Conservation (phyloP, 1,284 basidiomycete genomes). For the Sporisorium graminicola region DNA sequence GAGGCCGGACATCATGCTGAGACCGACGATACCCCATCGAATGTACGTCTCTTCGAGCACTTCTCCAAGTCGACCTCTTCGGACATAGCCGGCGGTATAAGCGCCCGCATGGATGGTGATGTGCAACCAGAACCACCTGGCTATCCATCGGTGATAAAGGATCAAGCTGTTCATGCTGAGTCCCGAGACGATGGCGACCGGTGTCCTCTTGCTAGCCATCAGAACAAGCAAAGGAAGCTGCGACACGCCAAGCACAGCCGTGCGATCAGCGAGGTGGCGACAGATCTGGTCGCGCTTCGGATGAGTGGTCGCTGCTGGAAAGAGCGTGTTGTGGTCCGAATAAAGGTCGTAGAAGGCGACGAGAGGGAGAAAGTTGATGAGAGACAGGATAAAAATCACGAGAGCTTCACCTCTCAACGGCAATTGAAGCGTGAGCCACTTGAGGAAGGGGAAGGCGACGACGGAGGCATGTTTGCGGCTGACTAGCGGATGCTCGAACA, state of each 20-base stretch:
- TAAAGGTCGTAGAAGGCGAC: constrained; percentile 44
- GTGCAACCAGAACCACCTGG: constrained; percentile 57
- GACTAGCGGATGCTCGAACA: constrained; percentile 33
- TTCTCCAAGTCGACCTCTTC: constrained; percentile 5
- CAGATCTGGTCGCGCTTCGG: constrained; percentile 31
- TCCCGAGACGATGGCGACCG: constrained; percentile 60
- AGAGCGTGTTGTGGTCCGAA: constrained; percentile 16
- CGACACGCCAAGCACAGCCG: constrained; percentile 58
- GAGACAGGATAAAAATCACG: constrained; percentile 26
- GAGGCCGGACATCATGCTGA: constrained; percentile 44
- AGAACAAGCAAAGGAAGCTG: constrained; percentile 66
- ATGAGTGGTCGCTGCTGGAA: constrained; percentile 17
- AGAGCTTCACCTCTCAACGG: constrained; percentile 52
- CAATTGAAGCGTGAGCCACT: constrained; percentile 42
- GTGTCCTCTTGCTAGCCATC: constrained; percentile 67
- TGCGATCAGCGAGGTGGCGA: constrained; percentile 60
- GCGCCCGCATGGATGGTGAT: constrained; percentile 59
- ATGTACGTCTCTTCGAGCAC: constrained; percentile 54
- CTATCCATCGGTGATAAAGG: constrained; percentile 69
- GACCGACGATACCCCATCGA: constrained; percentile 59
- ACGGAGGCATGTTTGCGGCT: constrained; percentile 23
- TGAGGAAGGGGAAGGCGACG: constrained; percentile 21
- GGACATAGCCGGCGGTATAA: constrained; percentile 30
- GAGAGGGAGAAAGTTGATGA: constrained; percentile 52
- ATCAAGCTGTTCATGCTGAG: constrained; percentile 63